Evolutionary conservation across 1,284 basidiomycete genomes (phyloP), one percentile per base, ranked within the genome.

Genomic region (Erythrobasidium hasegawianum): DNA sequence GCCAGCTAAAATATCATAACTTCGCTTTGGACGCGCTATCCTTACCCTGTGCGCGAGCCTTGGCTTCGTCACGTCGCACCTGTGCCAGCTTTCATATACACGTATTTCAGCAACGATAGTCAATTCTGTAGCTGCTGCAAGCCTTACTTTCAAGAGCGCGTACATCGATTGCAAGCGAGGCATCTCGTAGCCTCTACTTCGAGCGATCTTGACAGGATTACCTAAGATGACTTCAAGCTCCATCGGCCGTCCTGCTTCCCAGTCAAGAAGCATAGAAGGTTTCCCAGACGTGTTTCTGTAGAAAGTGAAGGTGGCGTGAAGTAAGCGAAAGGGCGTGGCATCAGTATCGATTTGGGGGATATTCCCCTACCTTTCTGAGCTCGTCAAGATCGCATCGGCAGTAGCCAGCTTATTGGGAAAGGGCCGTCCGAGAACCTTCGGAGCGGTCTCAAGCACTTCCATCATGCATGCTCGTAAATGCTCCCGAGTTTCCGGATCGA

Each of bases 241-340:
- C 74, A 81, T 76, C 8, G 75, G 75, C 9, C 75, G 65, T 1
- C 71, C 72, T 0, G 71, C 71, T 50, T 77, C 74, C 79, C 79
- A 80, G 68, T 81, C 80, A 14, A 78, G 69, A 22, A 80, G 70
- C 79, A 81, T 81, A 57, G 76, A 77, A 8, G 79, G 79, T 67
- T 72, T 72, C 3, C 77, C 78, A 5, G 68, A 71, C 22, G 73
- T 76, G 61, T 80, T 80, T 22, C 78, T 65, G 49, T 20, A 9
- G 4, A n/a, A n/a, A n/a, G n/a, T n/a, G n/a, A n/a, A n/a, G n/a
- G n/a, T n/a, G n/a, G n/a, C n/a, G n/a, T n/a, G n/a, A n/a, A n/a
- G n/a, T n/a, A n/a, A n/a, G n/a, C n/a, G n/a, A n/a, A n/a, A n/a
- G n/a, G n/a, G n/a, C n/a, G n/a, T n/a, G n/a, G n/a, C n/a, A n/a